Evolutionary conservation across 169 alveolate species (phyloP).

Genomic region (Cryptosporidium andersoni): DNA sequence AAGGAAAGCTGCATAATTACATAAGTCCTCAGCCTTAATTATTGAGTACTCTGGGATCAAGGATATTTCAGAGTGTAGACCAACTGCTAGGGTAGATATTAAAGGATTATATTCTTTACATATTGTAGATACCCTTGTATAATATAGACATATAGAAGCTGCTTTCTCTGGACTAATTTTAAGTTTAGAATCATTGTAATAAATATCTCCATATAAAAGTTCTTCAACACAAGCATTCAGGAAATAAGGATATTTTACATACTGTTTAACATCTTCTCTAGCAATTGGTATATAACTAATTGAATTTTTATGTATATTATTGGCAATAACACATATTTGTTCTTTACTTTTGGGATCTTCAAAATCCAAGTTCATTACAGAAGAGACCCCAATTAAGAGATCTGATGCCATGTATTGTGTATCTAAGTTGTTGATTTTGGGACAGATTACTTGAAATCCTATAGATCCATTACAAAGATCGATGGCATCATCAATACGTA

Average conservation of each 20-base stretch:
- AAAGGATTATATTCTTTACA: slow-evolving; percentile 24
- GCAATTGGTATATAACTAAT: slow-evolving; percentile 14
- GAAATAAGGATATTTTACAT: slow-evolving; percentile 47
- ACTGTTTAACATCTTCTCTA: not conserved
- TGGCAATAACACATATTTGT: slow-evolving; percentile 22
- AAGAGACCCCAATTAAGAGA: slow-evolving; percentile 15
- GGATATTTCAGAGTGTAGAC: slow-evolving; percentile 38
- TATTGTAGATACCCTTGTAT: slow-evolving; percentile 30
- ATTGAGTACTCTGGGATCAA: slow-evolving; percentile 19
- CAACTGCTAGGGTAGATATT: slow-evolving; percentile 42
- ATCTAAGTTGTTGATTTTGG: not conserved
- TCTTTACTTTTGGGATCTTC: not conserved
- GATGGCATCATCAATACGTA: slow-evolving; percentile 47
- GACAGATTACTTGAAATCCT: slow-evolving; percentile 25
- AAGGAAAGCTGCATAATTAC: slow-evolving; percentile 27
- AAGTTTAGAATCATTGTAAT: not conserved
- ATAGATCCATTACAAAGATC: slow-evolving; percentile 63
- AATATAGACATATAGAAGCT: slow-evolving; percentile 35
- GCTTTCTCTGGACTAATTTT: slow-evolving; percentile 24
- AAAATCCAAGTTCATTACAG: not conserved
- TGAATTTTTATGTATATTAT: slow-evolving; percentile 7
- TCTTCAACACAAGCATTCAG: slow-evolving; percentile 49
- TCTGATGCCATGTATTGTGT: slow-evolving; percentile 46
- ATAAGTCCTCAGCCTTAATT: slow-evolving; percentile 20
- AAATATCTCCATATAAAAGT: slow-evolving; percentile 9